Evolutionary conservation across 495 filamentous ascomycete genomes (phyloP).

Genomic region (Bryoglossum gracile): DNA sequence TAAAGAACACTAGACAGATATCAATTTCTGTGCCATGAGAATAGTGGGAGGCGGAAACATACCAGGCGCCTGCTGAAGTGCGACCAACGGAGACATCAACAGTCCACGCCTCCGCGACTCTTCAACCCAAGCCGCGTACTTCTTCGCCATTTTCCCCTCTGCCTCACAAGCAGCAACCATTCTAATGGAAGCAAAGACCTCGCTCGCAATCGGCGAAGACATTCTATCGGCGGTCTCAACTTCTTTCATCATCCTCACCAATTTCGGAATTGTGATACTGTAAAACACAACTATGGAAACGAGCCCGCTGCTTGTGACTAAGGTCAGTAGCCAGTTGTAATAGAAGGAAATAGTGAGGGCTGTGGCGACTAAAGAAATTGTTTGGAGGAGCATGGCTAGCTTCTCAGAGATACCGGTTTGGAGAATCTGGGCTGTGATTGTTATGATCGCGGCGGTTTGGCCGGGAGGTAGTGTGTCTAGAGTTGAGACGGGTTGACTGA

Average conservation of each 20-base stretch:
- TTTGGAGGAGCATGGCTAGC: slow-evolving; percentile 45
- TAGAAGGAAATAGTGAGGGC: slow-evolving; percentile 48
- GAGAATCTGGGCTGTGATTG: slow-evolving; percentile 52
- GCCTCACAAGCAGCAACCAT: slow-evolving; percentile 61
- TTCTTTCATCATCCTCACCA: slow-evolving; percentile 49
- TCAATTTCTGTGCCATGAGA: neutral
- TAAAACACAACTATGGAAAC: slow-evolving; percentile 50
- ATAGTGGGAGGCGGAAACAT: slow-evolving; percentile 8
- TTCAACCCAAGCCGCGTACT: slow-evolving; percentile 48
- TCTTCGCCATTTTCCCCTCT: slow-evolving; percentile 43
- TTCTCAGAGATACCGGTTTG: slow-evolving; percentile 62
- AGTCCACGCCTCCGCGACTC: slow-evolving; percentile 46
- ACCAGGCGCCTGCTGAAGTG: slow-evolving; percentile 27
- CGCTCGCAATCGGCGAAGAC: slow-evolving; percentile 51
- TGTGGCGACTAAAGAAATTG: slow-evolving; percentile 39
- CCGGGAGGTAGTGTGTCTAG: slow-evolving; percentile 46
- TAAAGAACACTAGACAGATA: slow-evolving; percentile 4
- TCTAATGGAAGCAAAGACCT: slow-evolving; percentile 45
- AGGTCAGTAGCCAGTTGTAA: slow-evolving; percentile 51
- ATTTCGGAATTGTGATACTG: slow-evolving; percentile 42
- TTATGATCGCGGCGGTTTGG: slow-evolving; percentile 53
- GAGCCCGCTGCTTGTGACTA: slow-evolving; percentile 50
- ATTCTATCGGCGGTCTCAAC: slow-evolving; percentile 51
- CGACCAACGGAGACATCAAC: slow-evolving; percentile 24
- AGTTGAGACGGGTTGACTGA: slow-evolving; percentile 44